Conservation (phyloP, 805 yeast genomes). For the Pichia rugopelliculosa region DNA sequence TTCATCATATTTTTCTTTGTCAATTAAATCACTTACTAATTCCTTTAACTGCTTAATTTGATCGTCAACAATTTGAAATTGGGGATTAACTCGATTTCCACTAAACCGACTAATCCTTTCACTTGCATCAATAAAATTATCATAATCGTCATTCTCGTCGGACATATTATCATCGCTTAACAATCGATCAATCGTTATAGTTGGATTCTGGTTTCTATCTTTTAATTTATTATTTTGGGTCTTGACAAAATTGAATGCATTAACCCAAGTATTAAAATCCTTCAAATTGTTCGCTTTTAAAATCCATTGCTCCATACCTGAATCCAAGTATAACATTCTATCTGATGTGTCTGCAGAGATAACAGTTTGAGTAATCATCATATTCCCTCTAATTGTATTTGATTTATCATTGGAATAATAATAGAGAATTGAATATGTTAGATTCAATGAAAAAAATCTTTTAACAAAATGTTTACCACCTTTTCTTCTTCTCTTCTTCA, state of each 20-base stretch:
- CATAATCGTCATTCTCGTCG: background rate
- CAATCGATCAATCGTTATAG: background rate
- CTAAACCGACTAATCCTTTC: background rate
- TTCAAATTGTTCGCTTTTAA: slow-evolving; percentile 57
- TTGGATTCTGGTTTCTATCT: slow-evolving; percentile 4
- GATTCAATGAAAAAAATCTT: slow-evolving; percentile 77
- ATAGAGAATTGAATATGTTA: slow-evolving; percentile 73
- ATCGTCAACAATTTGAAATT: slow-evolving; percentile 1
- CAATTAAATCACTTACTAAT: background rate
- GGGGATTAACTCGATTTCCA: background rate
- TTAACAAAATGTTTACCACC: slow-evolving; percentile 80
- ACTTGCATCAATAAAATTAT: background rate
- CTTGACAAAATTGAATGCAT: slow-evolving; percentile 58
- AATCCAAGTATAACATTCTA: slow-evolving; percentile 71
- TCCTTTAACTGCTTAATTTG: background rate
- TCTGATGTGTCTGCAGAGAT: slow-evolving; percentile 68
- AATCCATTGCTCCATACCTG: slow-evolving; percentile 94
- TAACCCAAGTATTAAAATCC: slow-evolving; percentile 78
- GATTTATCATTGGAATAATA: slow-evolving; percentile 70
- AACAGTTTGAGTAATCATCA: slow-evolving; percentile 79
- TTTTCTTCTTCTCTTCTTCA: slow-evolving; percentile 65
- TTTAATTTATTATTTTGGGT: slow-evolving; percentile 19
- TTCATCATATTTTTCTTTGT: background rate
- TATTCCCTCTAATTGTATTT: slow-evolving; percentile 77
- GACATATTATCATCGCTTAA: background rate